Evolutionary conservation across 805 yeast genomes (phyloP).

Genomic region (Pichia pseudocactophila): DNA sequence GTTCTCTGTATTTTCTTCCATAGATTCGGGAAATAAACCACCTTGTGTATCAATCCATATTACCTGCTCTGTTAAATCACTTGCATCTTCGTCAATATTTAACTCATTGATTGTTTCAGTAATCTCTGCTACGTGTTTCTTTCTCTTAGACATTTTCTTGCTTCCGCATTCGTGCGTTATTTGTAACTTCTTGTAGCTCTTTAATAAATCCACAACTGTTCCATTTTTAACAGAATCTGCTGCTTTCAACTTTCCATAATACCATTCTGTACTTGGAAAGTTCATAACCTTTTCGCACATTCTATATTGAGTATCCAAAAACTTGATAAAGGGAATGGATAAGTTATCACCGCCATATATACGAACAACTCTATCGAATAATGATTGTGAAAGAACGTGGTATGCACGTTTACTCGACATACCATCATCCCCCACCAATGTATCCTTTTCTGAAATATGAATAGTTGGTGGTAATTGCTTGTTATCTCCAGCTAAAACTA

Average conservation of each 20-base stretch:
- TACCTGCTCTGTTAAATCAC: slow-evolving; percentile 43
- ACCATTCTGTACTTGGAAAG: slow-evolving; percentile 63
- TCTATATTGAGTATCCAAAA: slow-evolving; percentile 76
- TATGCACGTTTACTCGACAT: slow-evolving; percentile 29
- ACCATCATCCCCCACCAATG: slow-evolving; percentile 25
- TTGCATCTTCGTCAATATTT: neutral
- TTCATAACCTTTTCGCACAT: slow-evolving; percentile 76
- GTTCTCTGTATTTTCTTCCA: slow-evolving; percentile 24
- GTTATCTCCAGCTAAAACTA: slow-evolving; percentile 89
- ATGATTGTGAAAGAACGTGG: slow-evolving; percentile 46
- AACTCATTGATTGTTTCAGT: neutral
- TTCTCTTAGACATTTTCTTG: neutral
- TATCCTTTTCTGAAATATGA: slow-evolving; percentile 29
- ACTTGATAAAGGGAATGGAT: slow-evolving; percentile 31
- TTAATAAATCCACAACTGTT: slow-evolving; percentile 43
- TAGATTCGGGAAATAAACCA: slow-evolving; percentile 64
- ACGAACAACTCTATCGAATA: slow-evolving; percentile 71
- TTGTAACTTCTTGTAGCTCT: neutral
- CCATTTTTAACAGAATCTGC: slow-evolving; percentile 46
- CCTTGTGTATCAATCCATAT: slow-evolving; percentile 94
- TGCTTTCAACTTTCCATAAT: slow-evolving; percentile 55
- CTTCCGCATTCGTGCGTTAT: neutral
- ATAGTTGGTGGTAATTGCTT: slow-evolving; percentile 88
- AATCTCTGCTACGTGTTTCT: neutral
- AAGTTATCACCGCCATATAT: slow-evolving; percentile 34